A percentile compares a stretch with the other conserved stretches of the same genome.
These are phyloP conservation scores for Cercospora zeina DNA, from an alignment of 2,329 filamentous ascomycete species.

Conservation along the genomic window DNA sequence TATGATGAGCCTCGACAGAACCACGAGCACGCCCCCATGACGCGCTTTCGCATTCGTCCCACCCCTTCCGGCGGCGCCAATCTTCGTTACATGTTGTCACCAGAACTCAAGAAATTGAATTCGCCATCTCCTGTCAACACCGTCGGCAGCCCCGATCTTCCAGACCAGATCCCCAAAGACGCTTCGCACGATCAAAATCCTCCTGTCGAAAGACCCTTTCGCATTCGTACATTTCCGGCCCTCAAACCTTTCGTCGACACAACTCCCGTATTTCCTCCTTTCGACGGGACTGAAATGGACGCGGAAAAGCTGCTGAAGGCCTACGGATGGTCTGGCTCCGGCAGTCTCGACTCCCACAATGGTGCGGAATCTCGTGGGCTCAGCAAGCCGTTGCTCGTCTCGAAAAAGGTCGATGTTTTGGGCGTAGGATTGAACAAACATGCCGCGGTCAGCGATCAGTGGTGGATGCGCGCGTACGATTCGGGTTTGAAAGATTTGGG, in stretches of 20 bases:
- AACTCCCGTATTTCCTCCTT: neutral
- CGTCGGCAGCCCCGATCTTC: too few species aligned
- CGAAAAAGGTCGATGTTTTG: constrained; percentile 75
- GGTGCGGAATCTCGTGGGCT: constrained; percentile 64
- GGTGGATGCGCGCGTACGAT: constrained; percentile 97
- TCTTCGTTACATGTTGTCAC: too few species aligned
- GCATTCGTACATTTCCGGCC: neutral
- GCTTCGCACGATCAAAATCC: too few species aligned
- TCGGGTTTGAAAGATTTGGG: constrained; percentile 78
- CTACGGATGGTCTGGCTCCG: constrained; percentile 87
- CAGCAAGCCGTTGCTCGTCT: constrained; percentile 76
- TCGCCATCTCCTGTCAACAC: too few species aligned
- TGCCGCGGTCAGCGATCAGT: constrained; percentile 70
- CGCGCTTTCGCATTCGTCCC: neutral
- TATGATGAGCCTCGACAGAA: neutral
- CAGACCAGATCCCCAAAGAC: too few species aligned
- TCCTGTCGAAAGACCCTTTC: too few species aligned
- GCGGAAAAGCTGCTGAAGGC: constrained; percentile 77
- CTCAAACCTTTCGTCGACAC: neutral
- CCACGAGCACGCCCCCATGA: neutral
- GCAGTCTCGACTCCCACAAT: constrained; percentile 73
- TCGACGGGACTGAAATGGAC: too few species aligned
- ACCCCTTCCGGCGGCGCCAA: too few species aligned
- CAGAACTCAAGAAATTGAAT: too few species aligned
- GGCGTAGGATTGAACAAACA: constrained; percentile 78